These are phyloP conservation scores for Penicillium sp. DNA, from an alignment of 2,329 filamentous ascomycete genomes.

Conservation along the genomic window DNA sequence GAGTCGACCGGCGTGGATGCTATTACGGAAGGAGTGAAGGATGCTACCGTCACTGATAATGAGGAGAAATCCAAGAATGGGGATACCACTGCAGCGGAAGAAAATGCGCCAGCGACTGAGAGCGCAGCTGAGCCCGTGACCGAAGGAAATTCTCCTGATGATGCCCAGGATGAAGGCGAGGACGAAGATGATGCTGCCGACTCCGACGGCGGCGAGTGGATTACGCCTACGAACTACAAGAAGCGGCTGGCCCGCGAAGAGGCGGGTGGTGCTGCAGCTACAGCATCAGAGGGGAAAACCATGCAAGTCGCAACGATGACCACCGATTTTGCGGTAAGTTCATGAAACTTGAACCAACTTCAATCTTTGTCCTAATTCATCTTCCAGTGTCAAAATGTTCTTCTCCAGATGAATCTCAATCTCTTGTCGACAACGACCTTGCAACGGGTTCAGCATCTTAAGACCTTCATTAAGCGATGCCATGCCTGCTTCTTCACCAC, in stretches of 20 bases:
- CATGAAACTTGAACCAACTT: background rate
- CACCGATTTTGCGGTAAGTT: slow-evolving; percentile 81
- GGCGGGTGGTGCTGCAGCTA: slow-evolving; percentile 41
- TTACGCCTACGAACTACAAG: slow-evolving; percentile 87
- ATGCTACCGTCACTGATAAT: slow-evolving; percentile 24
- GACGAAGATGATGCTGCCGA: slow-evolving; percentile 34
- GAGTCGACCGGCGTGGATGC: slow-evolving; percentile 25
- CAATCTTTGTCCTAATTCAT: slow-evolving; percentile 5
- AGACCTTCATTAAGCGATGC: slow-evolving; percentile 85
- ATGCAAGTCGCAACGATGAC: slow-evolving; percentile 90
- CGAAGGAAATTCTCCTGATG: slow-evolving; percentile 23
- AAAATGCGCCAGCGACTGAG: slow-evolving; percentile 9
- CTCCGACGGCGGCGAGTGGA: slow-evolving; percentile 69
- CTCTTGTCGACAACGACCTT: slow-evolving; percentile 69
- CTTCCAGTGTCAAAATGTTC: slow-evolving; percentile 68
- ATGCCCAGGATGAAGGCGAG: slow-evolving; percentile 25
- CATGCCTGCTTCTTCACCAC: slow-evolving; percentile 86
- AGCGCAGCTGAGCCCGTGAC: slow-evolving; percentile 20
- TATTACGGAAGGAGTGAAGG: slow-evolving; percentile 27
- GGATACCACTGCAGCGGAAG: slow-evolving; percentile 11
- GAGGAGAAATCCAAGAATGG: slow-evolving; percentile 23
- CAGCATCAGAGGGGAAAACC: slow-evolving; percentile 52
- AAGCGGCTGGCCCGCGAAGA: slow-evolving; percentile 69
- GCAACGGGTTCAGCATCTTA: slow-evolving; percentile 73
- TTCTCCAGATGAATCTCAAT: slow-evolving; percentile 89